Evolutionary conservation across 345 rosid genomes (phyloP).

Genomic region (Kernera saxatilis): DNA sequence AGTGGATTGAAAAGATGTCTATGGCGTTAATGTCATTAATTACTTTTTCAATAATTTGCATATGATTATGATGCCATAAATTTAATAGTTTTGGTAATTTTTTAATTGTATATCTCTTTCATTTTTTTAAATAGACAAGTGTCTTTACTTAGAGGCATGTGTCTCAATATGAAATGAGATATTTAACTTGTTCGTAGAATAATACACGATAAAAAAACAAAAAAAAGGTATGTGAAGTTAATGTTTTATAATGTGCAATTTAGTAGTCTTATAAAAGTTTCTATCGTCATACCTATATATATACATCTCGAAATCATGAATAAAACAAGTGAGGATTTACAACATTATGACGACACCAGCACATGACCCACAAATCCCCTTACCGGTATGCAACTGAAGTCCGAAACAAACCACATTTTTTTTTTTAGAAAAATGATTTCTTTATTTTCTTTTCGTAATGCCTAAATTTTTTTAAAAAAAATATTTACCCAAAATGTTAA

Average conservation of each 20-base stretch:
- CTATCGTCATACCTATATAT: background rate
- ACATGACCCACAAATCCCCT: too few relatives aligned
- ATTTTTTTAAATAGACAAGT: background rate
- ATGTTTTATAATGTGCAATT: background rate
- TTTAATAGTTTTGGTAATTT: background rate
- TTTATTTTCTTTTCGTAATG: too few relatives aligned
- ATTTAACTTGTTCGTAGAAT: background rate
- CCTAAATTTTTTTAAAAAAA: too few relatives aligned
- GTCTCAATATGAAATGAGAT: background rate
- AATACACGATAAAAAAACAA: background rate
- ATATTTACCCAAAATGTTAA: background rate
- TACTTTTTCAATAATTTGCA: background rate
- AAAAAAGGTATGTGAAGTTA: background rate
- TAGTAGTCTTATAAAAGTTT: background rate
- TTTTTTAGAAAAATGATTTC: too few relatives aligned
- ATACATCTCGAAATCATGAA: background rate
- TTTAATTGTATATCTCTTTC: background rate
- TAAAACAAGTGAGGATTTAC: background rate
- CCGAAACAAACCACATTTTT: too few relatives aligned
- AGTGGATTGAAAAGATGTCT: background rate
- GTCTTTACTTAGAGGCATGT: background rate
- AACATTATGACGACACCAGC: conserved; percentile 9
- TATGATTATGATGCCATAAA: background rate
- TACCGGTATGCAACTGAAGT: too few relatives aligned
- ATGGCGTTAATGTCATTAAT: too few relatives aligned